Evolutionary conservation across 169 alveolate genomes (phyloP), one percentile per base, ranked within the genome.

Genomic region (Theileria parva): DNA sequence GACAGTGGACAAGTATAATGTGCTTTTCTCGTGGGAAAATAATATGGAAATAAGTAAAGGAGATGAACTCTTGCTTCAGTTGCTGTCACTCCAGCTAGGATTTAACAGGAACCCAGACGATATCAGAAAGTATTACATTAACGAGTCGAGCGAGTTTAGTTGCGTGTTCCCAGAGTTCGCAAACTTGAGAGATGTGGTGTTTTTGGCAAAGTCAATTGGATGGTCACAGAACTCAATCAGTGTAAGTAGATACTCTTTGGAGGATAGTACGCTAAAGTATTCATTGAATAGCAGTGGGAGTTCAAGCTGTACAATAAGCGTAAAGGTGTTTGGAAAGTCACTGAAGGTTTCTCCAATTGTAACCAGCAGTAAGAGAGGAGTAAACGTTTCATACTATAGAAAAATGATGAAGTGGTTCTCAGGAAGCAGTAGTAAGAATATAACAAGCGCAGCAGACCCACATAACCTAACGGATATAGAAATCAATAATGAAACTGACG

Each of bases 401-500:
- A 81, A 75, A 55, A 81, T 81, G 83, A 68, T 81, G 77, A 73
- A 59, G 68, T 81, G 88, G 88, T 81, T 81, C 51, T 75, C 64
- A 30, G 53, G 51, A 70, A 64, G 83, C 32, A 73, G 80, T 60
- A 19, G 83, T 37, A 74, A 74, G 55, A 34, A 34, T 19, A 80
- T 74, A 12, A 59, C 73, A 15, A 74, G 85, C 69, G 88, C 85
- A 1, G 88, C 88, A 4, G 85, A 81, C 25, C 81, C 88, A 30
- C 85, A 81, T 63, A 81, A 81, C 44, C 74, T 81, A 55, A 67
- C 55, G 25, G 88, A 81, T 44, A 70, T 34, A n/a, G 85, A 81
- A 21, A 71, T 81, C 60, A 92, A 80, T 37, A 91, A 92, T 44
- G 96, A 93, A 73, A 81, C 89, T 23, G 96, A 93, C 65, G 92